Percentiles rank a stretch among this genome's conserved stretches.
These are phyloP conservation scores for Arabidopsis hybrid DNA, from an alignment of 441 rosid genomes.

Conservation along the genomic window DNA sequence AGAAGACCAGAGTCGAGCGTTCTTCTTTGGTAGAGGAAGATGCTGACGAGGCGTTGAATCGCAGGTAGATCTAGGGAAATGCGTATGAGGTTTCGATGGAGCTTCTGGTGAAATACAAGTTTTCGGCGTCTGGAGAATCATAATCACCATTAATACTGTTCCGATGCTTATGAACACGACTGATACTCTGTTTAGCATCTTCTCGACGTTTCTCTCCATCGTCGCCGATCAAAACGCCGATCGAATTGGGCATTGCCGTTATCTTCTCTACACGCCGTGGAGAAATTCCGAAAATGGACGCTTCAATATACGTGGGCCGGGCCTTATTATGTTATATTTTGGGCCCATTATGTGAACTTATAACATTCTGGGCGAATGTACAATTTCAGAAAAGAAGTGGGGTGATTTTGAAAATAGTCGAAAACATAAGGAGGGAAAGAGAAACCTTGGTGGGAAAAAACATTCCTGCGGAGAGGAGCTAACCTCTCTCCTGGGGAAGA, in stretches of 20 bases:
- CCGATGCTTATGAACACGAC: slow-evolving; percentile 49
- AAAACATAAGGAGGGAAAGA: slow-evolving; percentile 21
- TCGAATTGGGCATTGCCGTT: background rate
- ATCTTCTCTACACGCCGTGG: background rate
- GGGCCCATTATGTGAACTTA: background rate
- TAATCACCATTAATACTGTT: slow-evolving; percentile 52
- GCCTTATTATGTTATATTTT: background rate
- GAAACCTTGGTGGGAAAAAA: background rate
- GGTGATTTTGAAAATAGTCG: slow-evolving; percentile 11
- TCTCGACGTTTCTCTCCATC: slow-evolving; percentile 72
- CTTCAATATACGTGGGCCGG: background rate
- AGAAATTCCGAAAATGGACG: background rate
- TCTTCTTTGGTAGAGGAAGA: slow-evolving; percentile 67
- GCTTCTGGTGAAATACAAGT: slow-evolving; percentile 64
- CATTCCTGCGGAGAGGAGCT: slow-evolving; percentile 24
- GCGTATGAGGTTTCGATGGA: slow-evolving; percentile 55
- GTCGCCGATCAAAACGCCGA: slow-evolving; percentile 25
- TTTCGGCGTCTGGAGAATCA: slow-evolving; percentile 64
- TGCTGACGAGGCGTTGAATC: slow-evolving; percentile 63
- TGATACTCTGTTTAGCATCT: slow-evolving; percentile 62
- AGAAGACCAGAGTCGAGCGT: slow-evolving; percentile 75
- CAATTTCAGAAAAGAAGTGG: slow-evolving; percentile 1
- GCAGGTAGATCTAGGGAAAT: slow-evolving; percentile 88
- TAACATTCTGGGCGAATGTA: background rate
- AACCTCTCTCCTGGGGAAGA: slow-evolving; percentile 35